Conservation (phyloP, 2,329 filamentous ascomycete species). For the Trichoderma koningii region DNA sequence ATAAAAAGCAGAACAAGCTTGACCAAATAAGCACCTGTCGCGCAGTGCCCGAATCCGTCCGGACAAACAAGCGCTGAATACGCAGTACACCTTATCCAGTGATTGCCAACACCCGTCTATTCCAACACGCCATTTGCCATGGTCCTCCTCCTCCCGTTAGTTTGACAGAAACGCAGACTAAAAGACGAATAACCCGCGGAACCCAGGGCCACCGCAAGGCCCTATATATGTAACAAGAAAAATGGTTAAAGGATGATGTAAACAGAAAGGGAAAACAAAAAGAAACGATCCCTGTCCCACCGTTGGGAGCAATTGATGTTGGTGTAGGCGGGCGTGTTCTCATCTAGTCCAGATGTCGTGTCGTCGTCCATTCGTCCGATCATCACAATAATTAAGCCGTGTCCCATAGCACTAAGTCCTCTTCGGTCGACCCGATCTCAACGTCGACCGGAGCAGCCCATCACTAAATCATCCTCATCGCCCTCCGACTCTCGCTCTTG, state of each 20-base stretch:
- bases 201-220: slow-evolving; percentile 1
- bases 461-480: slow-evolving; percentile 1
- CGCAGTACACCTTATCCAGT: slow-evolving; percentile 24
- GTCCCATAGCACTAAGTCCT: slow-evolving; percentile 30
- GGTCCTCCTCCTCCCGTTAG: slow-evolving; percentile 1
- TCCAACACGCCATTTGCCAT: slow-evolving; percentile 24
- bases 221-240: slow-evolving; percentile 1
- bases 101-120: slow-evolving; percentile 23
- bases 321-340: slow-evolving; percentile 1
- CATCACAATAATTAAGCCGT: slow-evolving; percentile 35
- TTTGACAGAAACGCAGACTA: background rate
- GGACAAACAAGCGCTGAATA: slow-evolving; percentile 20
- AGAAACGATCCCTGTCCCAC: slow-evolving; percentile 19
- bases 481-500: background rate
- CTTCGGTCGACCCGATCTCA: slow-evolving; percentile 4
- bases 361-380: slow-evolving; percentile 40
- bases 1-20: background rate
- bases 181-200: slow-evolving; percentile 10
- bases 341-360: slow-evolving; percentile 34
- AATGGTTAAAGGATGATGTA: no score
- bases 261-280: background rate
- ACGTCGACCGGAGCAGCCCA: background rate
- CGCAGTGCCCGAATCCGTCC: background rate
- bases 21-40: background rate
- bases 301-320: background rate